phyloP scores from a whole-genome alignment of 2,329 filamentous ascomycete species.

The Cryphonectria japonica region DNA sequence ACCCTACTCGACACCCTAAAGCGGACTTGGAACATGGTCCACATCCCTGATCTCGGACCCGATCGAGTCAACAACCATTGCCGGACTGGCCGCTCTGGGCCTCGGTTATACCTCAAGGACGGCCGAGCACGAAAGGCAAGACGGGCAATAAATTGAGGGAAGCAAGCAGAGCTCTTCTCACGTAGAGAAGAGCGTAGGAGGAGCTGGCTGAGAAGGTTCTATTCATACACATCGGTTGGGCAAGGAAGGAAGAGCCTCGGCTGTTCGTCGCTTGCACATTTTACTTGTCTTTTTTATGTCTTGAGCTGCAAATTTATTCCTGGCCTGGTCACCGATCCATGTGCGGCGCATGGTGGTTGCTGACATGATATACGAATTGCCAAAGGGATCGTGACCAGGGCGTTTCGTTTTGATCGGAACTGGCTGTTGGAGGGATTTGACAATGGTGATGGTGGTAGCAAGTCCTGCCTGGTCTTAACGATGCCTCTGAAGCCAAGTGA shows the following conservation, averaged over 20 bases:
- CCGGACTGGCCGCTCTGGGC: background rate
- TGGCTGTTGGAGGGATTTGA: conserved; percentile 5
- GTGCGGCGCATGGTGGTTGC: conserved; percentile 5
- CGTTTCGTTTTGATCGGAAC: conserved; percentile 13
- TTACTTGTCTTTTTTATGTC: conserved; percentile 1
- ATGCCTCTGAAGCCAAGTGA: conserved; percentile 14
- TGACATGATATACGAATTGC: conserved; percentile 29
- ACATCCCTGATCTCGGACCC: background rate
- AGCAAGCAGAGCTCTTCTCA: background rate
- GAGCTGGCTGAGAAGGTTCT: background rate
- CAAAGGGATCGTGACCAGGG: conserved; percentile 9
- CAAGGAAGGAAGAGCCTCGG: background rate
- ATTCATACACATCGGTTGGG: conserved; percentile 8
- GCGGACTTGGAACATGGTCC: background rate
- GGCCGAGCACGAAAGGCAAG: background rate
- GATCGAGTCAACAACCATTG: background rate
- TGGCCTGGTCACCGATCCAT: conserved; percentile 9
- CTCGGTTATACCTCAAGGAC: background rate
- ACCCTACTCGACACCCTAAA: background rate
- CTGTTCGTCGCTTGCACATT: background rate
- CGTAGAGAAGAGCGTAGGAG: background rate
- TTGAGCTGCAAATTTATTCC: conserved; percentile 22
- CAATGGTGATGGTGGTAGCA: background rate
- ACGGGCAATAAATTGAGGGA: background rate
- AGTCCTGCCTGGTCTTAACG: conserved; percentile 15